Evolutionary conservation across 2,329 filamentous ascomycete species (phyloP), one percentile per base, ranked within the genome.

Genomic region (Pseudogymnoascus sp.): DNA sequence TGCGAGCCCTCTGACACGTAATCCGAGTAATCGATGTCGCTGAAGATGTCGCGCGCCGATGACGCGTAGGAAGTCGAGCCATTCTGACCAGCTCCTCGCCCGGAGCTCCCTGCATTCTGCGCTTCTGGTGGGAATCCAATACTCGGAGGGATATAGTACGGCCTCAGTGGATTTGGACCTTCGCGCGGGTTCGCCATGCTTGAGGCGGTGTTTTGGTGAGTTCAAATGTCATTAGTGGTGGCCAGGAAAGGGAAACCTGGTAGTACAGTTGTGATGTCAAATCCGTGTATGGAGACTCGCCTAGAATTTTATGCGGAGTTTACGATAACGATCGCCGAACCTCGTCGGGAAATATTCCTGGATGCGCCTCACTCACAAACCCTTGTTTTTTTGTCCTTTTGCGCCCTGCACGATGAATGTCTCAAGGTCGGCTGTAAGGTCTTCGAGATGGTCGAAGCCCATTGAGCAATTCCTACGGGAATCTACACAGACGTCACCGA

Each of bases 1-100:
- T 90, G 90, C 28, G 89, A 90, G 21, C 85, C 80, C 65, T 96
- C 91, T 43, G 88, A 82, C 21, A 96, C 80, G 75, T 96, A 96
- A 69, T 92, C 90, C 69, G 90, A 89, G 80, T 96, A 96, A 78
- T 98, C 93, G 68, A 98, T 82, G 73, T 98, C 93, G 62, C 89
- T 88, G 67, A 97, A 87, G 66, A 96, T 88, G 75, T 95, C 89
- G 75, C 92, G 90, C 68, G 92, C 91, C 72, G 90, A 85, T 65
- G 80, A 80, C 65, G 82, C 79, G 73, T 85, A 85, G 79, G 73
- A 80, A 79, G 72, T 70, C 65, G 71, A 74, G 63, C 71, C 72
- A 71, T 73, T 74, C 57, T 70, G 73, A 6, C 61, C 61, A 31
- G 61, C 16, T 62, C 14, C 31, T 61, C 71, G 66, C 62, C 70